Percentiles rank a stretch among this genome's conserved stretches.
Conservation (phyloP, 169 alveolate species). For the Ichthyophthirius multifiliis region DNA sequence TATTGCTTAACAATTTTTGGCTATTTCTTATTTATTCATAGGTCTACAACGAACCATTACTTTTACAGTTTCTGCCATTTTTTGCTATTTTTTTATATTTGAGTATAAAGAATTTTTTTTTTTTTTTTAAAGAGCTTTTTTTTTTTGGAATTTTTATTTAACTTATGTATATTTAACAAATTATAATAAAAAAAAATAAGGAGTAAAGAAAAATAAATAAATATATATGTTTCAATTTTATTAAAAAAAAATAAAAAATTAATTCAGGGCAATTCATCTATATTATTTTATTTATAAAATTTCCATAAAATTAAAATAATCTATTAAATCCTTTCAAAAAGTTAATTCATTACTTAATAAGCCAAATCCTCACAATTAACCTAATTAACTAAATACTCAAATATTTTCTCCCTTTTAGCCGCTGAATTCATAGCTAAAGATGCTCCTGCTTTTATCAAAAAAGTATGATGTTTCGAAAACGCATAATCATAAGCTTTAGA, state of each 20-base stretch:
- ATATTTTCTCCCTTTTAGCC: background rate
- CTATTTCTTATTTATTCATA: conserved; percentile 61
- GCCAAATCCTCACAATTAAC: background rate
- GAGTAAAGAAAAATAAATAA: too few relatives aligned
- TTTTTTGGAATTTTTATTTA: too few relatives aligned
- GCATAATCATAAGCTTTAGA: background rate
- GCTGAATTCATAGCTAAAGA: background rate
- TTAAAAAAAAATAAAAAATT: background rate
- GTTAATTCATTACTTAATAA: background rate
- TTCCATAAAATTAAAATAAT: background rate
- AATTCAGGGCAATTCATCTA: background rate
- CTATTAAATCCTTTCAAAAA: background rate
- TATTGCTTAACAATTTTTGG: conserved; percentile 47
- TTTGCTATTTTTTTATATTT: too few relatives aligned
- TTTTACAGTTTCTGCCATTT: conserved; percentile 75
- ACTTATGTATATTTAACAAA: too few relatives aligned
- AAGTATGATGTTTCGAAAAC: background rate
- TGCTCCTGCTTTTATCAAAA: background rate
- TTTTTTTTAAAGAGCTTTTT: too few relatives aligned
- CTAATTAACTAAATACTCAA: background rate
- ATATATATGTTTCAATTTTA: background rate
- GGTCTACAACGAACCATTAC: conserved; percentile 85
- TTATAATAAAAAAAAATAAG: too few relatives aligned
- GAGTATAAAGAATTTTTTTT: too few relatives aligned
- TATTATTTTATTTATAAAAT: background rate